phyloP scores from a whole-genome alignment of 495 filamentous ascomycete species.

The Penicillium odoratum region DNA sequence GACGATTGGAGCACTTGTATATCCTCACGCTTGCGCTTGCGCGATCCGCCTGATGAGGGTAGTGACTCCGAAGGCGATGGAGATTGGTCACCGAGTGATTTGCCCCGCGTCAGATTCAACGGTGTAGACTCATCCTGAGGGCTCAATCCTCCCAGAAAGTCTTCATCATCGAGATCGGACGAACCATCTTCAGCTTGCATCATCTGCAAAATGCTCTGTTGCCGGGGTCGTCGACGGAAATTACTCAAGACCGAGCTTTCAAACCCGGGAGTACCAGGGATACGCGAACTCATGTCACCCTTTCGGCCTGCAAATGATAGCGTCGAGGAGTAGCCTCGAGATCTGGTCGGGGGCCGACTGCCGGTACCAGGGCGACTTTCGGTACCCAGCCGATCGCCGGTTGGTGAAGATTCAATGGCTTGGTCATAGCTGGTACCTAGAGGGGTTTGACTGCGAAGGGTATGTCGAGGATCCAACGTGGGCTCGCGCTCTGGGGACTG shows the following conservation, averaged over 20 bases:
- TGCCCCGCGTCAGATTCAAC: conserved; percentile 44
- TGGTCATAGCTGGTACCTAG: conserved; percentile 34
- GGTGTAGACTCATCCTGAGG: conserved; percentile 70
- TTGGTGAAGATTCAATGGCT: conserved; percentile 44
- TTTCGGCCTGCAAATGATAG: conserved; percentile 44
- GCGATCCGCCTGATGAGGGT: conserved; percentile 32
- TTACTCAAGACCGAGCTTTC: conserved; percentile 58
- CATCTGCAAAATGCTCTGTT: conserved; percentile 68
- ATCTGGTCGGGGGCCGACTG: conserved; percentile 44
- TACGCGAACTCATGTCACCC: conserved; percentile 39
- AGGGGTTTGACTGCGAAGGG: conserved; percentile 38
- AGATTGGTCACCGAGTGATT: conserved; percentile 25
- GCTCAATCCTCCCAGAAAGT: conserved; percentile 58
- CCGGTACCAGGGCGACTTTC: conserved; percentile 42
- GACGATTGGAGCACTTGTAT: conserved; percentile 28
- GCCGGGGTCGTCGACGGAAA: conserved; percentile 64
- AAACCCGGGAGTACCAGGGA: conserved; percentile 52
- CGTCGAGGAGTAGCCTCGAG: conserved; percentile 50
- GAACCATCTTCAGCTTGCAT: conserved; percentile 54
- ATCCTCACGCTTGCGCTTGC: conserved; percentile 40
- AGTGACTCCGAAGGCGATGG: conserved; percentile 24
- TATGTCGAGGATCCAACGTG: conserved; percentile 23
- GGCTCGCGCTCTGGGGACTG: conserved; percentile 18
- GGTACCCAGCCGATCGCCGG: conserved; percentile 34
- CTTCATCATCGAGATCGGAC: conserved; percentile 49